Conservation (phyloP, 371 early-diverging fungal genomes). For the Saksenaea vasiformis region DNA sequence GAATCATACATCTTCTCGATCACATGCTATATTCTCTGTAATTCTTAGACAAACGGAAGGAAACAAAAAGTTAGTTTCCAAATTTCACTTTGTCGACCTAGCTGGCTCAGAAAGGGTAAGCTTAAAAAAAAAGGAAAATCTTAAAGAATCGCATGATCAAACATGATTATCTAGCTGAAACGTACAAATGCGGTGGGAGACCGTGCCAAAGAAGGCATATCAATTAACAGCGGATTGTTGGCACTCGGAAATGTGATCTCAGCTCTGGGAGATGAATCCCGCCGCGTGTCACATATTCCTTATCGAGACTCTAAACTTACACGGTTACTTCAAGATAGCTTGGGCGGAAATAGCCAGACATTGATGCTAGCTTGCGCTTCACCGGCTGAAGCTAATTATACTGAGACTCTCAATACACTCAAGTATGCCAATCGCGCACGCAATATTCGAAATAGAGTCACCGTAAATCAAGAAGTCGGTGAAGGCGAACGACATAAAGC, state of each 20-base stretch:
- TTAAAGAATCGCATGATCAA: neutral
- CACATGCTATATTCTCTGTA: slow-evolving; percentile 96
- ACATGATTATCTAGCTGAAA: slow-evolving; percentile 63
- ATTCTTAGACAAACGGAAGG: slow-evolving; percentile 55
- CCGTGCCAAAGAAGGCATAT: slow-evolving; percentile 94
- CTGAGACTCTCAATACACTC: slow-evolving; percentile 89
- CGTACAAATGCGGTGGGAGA: slow-evolving; percentile 94
- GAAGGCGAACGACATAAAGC: slow-evolving; percentile 29
- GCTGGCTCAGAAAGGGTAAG: slow-evolving; percentile 88
- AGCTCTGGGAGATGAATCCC: slow-evolving; percentile 86
- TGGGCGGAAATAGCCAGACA: slow-evolving; percentile 91
- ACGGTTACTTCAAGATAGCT: slow-evolving; percentile 88
- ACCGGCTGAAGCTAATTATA: slow-evolving; percentile 71
- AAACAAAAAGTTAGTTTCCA: slow-evolving; percentile 59
- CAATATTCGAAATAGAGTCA: slow-evolving; percentile 81
- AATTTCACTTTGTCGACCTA: slow-evolving; percentile 96
- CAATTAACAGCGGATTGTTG: slow-evolving; percentile 96
- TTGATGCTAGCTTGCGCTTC: slow-evolving; percentile 92
- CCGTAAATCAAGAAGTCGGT: slow-evolving; percentile 34
- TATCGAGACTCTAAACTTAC: slow-evolving; percentile 98
- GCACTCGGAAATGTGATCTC: slow-evolving; percentile 98
- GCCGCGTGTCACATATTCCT: slow-evolving; percentile 78
- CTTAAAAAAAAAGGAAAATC: neutral
- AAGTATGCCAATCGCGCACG: slow-evolving; percentile 89
- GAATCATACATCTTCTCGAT: slow-evolving; percentile 93